A percentile compares a stretch with the other conserved stretches of the same genome.
phyloP scores from a whole-genome alignment of 2,329 filamentous ascomycete genomes.

The Xylariaceae sp. region DNA sequence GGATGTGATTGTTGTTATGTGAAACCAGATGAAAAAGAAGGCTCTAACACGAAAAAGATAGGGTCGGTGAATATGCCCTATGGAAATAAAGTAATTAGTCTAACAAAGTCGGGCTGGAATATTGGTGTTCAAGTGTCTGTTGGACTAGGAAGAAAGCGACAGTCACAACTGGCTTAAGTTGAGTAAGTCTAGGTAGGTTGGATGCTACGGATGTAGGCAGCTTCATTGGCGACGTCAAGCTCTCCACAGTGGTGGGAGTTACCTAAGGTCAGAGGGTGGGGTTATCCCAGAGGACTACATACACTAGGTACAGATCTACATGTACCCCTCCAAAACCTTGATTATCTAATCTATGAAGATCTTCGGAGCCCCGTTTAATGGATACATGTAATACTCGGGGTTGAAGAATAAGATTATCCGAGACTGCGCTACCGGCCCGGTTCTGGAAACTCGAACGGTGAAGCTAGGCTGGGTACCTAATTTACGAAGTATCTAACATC shows the following conservation, averaged over 20 bases:
- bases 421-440: neutral
- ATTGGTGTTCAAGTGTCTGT: neutral
- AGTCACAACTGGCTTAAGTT: neutral
- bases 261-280: slow-evolving; percentile 9
- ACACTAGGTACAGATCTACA: too few species aligned
- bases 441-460: neutral
- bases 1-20: neutral
- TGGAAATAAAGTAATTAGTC: neutral
- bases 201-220: slow-evolving; percentile 17
- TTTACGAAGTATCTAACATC: too few species aligned
- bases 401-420: neutral
- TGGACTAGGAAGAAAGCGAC: neutral
- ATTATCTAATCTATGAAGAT: neutral
- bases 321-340: neutral
- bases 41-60: neutral
- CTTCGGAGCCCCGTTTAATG: neutral
- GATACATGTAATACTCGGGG: neutral
- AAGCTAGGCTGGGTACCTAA: too few species aligned
- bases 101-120: neutral
- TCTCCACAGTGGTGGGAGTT: slow-evolving; percentile 16
- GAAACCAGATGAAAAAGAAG: neutral
- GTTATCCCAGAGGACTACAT: too few species aligned
- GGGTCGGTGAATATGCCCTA: neutral
- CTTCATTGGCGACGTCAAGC: slow-evolving; percentile 28
- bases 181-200: neutral